These are phyloP conservation scores for Cyberlindnera euphorbiiphila DNA, from an alignment of 805 yeast species.

Conservation along the genomic window DNA sequence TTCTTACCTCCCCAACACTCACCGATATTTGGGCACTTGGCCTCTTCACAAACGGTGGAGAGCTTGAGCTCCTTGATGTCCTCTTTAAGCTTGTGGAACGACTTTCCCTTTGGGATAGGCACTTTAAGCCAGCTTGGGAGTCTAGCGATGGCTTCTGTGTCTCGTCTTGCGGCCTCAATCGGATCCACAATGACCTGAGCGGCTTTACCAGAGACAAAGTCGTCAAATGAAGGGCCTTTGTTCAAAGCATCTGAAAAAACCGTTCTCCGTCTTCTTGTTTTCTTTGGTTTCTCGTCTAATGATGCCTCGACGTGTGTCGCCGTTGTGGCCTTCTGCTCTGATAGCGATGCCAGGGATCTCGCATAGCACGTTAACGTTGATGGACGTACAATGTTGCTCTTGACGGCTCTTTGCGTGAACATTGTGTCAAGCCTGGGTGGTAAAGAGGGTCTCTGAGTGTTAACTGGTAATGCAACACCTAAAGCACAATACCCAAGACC, in stretches of 20 bases:
- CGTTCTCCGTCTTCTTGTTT: conserved; percentile 45
- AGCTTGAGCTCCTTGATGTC: conserved; percentile 86
- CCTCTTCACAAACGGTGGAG: conserved; percentile 97
- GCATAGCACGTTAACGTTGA: conserved; percentile 3
- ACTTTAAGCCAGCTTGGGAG: conserved; percentile 93
- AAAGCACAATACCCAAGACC: no score
- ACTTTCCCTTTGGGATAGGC: conserved; percentile 93
- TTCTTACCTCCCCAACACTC: conserved; percentile 98
- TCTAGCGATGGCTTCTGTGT: conserved; percentile 51
- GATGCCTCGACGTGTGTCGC: not conserved
- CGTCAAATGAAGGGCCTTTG: conserved; percentile 91
- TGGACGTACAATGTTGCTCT: conserved; percentile 8
- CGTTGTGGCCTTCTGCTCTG: conserved; percentile 9
- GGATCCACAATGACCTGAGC: conserved; percentile 66
- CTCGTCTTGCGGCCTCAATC: conserved; percentile 65
- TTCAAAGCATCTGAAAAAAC: conserved; percentile 65
- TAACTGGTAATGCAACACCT: not conserved
- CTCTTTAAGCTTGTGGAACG: conserved; percentile 71
- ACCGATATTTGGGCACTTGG: conserved; percentile 98
- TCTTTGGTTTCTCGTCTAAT: conserved; percentile 23
- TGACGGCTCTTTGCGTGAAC: conserved; percentile 4
- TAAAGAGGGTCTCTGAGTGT: no score
- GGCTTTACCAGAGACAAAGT: conserved; percentile 81
- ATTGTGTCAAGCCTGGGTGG: not conserved
- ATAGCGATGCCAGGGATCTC: conserved; percentile 19